A percentile compares a stretch with the other conserved stretches of the same genome.
Conservation (phyloP, 305 asterid species). For the Fraxinus latifolia region DNA sequence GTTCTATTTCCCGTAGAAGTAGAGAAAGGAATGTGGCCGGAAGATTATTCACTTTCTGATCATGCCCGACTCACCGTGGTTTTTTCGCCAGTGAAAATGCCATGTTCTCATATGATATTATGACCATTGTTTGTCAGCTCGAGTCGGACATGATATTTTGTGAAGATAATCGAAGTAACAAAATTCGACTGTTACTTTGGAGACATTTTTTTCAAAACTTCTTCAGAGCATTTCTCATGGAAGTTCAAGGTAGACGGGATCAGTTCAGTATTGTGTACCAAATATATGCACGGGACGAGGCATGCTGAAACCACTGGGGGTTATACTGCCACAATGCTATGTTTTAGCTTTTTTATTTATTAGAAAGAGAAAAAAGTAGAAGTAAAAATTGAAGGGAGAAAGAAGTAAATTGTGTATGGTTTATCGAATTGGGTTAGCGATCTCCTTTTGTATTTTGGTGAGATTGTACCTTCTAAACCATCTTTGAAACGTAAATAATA, state of each 20-base stretch:
- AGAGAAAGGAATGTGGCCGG: constrained; percentile 94
- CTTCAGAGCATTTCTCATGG: not conserved
- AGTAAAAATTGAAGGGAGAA: not conserved
- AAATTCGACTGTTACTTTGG: not conserved
- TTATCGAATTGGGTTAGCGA: not conserved
- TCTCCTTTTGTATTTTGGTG: not conserved
- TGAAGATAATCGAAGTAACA: not conserved
- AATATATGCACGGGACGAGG: not conserved
- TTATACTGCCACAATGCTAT: not conserved
- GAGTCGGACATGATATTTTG: not conserved
- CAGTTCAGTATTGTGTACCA: not conserved
- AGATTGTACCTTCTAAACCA: not conserved
- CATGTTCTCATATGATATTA: constrained; percentile 52
- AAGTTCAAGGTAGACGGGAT: not conserved
- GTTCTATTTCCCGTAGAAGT: constrained; percentile 90
- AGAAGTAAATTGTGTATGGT: not conserved
- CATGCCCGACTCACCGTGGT: constrained; percentile 90
- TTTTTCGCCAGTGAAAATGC: constrained; percentile 78
- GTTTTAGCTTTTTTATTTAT: not conserved
- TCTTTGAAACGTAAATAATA: not conserved
- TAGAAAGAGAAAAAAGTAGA: not conserved
- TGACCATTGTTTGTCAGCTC: constrained; percentile 16
- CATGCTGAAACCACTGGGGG: not conserved
- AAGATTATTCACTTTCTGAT: constrained; percentile 88
- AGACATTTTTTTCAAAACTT: not conserved